phyloP scores from a whole-genome alignment of 352 stramenopile species.

The Phytophthora pseudosyringae region DNA sequence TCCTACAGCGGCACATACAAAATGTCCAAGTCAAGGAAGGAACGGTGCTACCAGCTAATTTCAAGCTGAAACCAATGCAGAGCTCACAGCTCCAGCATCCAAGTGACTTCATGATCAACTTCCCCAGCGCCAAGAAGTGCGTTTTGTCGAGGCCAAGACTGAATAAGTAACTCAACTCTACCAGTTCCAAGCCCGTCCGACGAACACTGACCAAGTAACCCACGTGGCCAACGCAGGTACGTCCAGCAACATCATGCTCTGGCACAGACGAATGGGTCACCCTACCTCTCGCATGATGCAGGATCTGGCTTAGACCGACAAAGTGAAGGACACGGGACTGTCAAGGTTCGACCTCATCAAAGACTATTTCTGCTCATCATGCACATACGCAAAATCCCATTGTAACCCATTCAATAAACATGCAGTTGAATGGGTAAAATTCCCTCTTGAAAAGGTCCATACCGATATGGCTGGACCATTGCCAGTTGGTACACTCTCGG shows the following conservation, averaged over 20 bases:
- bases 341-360: background rate
- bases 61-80: slow-evolving; percentile 5
- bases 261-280: background rate
- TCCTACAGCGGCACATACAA: slow-evolving; percentile 15
- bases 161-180: background rate
- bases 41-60: slow-evolving; percentile 17
- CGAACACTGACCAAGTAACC: background rate
- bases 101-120: slow-evolving; percentile 14
- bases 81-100: background rate
- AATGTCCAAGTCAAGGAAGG: slow-evolving; percentile 19
- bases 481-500: slow-evolving; percentile 7
- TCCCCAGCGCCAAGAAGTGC: slow-evolving; percentile 27
- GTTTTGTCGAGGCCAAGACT: background rate
- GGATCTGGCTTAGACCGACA: background rate
- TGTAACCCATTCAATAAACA: slow-evolving; percentile 26
- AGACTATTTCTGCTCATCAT: slow-evolving; percentile 20
- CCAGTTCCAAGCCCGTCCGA: background rate
- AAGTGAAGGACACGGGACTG: background rate
- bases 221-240: background rate
- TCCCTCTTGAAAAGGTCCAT: slow-evolving; percentile 24
- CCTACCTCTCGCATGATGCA: slow-evolving; percentile 1
- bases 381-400: slow-evolving; percentile 21
- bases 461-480: slow-evolving; percentile 21
- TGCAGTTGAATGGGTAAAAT: slow-evolving; percentile 19
- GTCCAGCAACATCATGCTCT: background rate